Conservation (phyloP, 306 rosid genomes). For the Quercus bicolor region DNA sequence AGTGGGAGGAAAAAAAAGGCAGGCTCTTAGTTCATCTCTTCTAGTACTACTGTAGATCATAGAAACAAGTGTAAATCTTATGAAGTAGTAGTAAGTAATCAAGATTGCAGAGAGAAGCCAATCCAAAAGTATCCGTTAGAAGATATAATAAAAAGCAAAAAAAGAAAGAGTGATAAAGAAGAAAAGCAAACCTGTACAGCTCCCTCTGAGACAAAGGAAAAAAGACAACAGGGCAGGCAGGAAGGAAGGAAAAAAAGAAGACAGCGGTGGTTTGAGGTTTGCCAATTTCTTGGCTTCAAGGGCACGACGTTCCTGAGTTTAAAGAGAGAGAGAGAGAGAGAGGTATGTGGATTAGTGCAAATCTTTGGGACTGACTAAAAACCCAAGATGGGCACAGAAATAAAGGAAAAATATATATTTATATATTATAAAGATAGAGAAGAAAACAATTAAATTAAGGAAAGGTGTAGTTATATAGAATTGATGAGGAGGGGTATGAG, state of each 20-base stretch:
- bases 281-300: constrained; percentile 68
- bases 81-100: neutral
- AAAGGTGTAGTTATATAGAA: neutral
- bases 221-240: constrained; percentile 29
- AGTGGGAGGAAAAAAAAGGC: neutral
- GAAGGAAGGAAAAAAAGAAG: constrained; percentile 25
- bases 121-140: neutral
- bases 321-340: constrained; percentile 30
- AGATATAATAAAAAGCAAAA: neutral
- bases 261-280: constrained; percentile 32
- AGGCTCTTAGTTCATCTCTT: neutral
- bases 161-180: constrained; percentile 8
- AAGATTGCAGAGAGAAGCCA: neutral
- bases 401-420: constrained; percentile 38
- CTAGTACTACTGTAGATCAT: neutral
- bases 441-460: neutral
- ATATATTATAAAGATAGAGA: neutral
- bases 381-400: constrained; percentile 83
- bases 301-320: constrained; percentile 67
- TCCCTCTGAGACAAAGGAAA: constrained; percentile 38
- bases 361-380: constrained; percentile 44
- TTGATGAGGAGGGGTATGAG: too few species aligned
- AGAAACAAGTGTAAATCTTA: neutral
- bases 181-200: neutral
- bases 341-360: constrained; percentile 56